Base-by-base conservation (phyloP, 768 basidiomycete species). In the Leccinum ochraceum region DNA sequence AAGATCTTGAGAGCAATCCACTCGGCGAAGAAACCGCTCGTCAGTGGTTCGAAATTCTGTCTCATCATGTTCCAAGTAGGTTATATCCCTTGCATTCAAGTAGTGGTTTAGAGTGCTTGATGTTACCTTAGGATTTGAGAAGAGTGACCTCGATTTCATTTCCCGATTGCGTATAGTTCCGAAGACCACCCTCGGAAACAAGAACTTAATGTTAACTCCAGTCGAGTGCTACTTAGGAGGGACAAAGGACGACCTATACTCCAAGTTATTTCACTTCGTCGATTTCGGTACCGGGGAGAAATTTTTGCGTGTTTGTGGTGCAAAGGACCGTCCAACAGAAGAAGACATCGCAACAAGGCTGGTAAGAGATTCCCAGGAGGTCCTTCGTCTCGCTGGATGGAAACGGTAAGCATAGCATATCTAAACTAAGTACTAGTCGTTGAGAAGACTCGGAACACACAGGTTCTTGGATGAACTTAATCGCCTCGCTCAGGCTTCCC, bases 271-370 rank as follows among this genome's bases (percentile, higher is more conserved):
- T 32, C 32, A 32, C 32, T 96, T 94, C 66, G 86, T 98, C 54
- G 86, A 95, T 70, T 96, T 95, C 71, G 94, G 93, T 0, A 66
- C 78, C 1, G 76, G 79, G 9, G 94, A 89, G 30, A 94, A 93
- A 66, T 97, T 98, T 74, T 78, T 98, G 39, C 81, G 80, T 54
- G 87, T 88, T 5, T 92, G 92, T 66, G 94, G 94, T 6, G 90
- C 94, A 20, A 89, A 85, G 66, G 84, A 84, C 28, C 89, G 91
- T 67, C 95, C 95, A 2, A 91, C 84, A 50, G 83, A 91, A 4
- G 87, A 92, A 59, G 92, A 94, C 70, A 79, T 93, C 50, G 87
- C 28, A 28, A 80, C 80, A 53, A 86, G 85, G 56, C 72, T 94
- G 37, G 69, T 94, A 9, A 77, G 77, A 3, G 78, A 92, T 70